A percentile compares a stretch with the other conserved stretches of the same genome.
phyloP scores from a whole-genome alignment of 2,329 filamentous ascomycete species.

The Alternaria tenuissima region DNA sequence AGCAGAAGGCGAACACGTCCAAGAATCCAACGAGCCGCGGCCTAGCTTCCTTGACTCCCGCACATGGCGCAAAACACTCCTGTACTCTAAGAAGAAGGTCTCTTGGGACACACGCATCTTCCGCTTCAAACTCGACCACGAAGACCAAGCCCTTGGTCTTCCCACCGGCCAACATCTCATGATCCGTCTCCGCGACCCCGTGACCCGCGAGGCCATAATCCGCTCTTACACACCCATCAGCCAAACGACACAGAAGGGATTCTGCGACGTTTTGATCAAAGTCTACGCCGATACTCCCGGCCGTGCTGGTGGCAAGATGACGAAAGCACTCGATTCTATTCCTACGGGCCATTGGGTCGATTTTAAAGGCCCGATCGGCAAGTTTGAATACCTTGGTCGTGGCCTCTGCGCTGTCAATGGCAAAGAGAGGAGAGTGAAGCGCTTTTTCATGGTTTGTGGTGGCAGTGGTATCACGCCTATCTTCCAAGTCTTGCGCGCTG shows the following conservation, averaged over 20 bases:
- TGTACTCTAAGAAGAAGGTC: slow-evolving; percentile 72
- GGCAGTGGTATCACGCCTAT: slow-evolving; percentile 94
- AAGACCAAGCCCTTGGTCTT: slow-evolving; percentile 74
- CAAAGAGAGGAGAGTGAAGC: slow-evolving; percentile 64
- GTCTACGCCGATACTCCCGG: slow-evolving; percentile 72
- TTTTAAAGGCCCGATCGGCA: slow-evolving; percentile 87
- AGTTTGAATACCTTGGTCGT: slow-evolving; percentile 78
- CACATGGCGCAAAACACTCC: slow-evolving; percentile 75
- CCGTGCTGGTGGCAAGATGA: slow-evolving; percentile 79
- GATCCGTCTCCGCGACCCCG: slow-evolving; percentile 79
- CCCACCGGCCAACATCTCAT: slow-evolving; percentile 88
- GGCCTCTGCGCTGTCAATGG: slow-evolving; percentile 71
- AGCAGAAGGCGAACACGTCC: slow-evolving; percentile 54
- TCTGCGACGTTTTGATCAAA: slow-evolving; percentile 80
- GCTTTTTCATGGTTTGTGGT: slow-evolving; percentile 86
- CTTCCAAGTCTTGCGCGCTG: slow-evolving; percentile 79
- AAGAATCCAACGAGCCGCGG: slow-evolving; percentile 57
- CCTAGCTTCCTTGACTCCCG: slow-evolving; percentile 75
- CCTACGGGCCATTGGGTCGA: slow-evolving; percentile 77
- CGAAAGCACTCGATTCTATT: slow-evolving; percentile 76
- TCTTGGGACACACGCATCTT: slow-evolving; percentile 85
- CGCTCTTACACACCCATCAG: slow-evolving; percentile 88
- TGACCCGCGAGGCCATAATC: slow-evolving; percentile 75
- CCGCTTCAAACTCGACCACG: slow-evolving; percentile 78
- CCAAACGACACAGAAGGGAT: slow-evolving; percentile 66